Evolutionary conservation across 305 asterid genomes (phyloP).

Genomic region (Withania somnifera): DNA sequence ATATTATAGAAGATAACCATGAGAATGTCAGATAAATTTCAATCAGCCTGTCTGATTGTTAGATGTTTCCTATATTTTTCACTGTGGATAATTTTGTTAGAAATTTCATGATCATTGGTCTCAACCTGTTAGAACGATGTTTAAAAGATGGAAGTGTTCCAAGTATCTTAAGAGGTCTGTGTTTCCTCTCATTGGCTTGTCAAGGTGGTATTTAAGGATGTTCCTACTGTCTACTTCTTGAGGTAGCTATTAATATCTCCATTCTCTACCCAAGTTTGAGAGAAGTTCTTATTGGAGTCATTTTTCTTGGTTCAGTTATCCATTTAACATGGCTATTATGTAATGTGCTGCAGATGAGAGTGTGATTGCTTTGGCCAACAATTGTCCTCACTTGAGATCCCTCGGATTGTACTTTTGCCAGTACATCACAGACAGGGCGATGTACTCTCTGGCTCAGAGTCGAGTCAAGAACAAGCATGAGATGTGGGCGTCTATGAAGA

Average conservation of each 20-base stretch:
- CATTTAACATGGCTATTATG: neutral
- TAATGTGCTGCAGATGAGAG: constrained; percentile 56
- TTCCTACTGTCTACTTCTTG: neutral
- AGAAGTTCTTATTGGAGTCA: neutral
- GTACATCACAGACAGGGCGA: constrained; percentile 80
- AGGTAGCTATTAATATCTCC: neutral
- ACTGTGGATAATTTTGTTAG: neutral
- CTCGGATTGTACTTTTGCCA: constrained; percentile 89
- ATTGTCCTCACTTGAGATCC: constrained; percentile 68
- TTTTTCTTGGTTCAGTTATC: neutral
- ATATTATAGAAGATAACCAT: neutral
- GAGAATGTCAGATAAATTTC: neutral
- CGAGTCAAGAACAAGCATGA: constrained; percentile 49
- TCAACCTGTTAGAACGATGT: neutral
- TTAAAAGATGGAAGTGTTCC: neutral
- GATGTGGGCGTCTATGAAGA: constrained; percentile 51
- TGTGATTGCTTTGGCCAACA: constrained; percentile 71
- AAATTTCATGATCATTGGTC: neutral
- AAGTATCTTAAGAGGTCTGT: neutral
- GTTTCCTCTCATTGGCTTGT: neutral
- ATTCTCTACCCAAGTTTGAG: neutral
- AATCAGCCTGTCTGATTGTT: neutral
- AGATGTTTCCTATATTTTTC: neutral
- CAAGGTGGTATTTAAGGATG: neutral
- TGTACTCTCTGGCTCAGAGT: constrained; percentile 82